phyloP scores from a whole-genome alignment of 1,284 basidiomycete genomes.

The Puccinia horiana region DNA sequence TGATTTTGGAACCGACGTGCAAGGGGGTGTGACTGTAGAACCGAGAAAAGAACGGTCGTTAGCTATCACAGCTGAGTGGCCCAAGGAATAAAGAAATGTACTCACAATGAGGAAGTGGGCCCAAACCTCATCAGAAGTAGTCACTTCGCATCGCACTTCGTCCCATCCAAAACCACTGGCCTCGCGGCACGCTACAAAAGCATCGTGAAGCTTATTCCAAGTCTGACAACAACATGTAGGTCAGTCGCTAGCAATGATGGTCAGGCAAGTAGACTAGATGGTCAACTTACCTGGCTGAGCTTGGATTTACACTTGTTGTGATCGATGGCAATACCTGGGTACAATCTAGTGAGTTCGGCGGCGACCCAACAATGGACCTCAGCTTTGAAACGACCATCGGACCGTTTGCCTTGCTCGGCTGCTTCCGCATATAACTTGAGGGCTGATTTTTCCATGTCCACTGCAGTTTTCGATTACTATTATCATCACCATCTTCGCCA shows the following conservation, averaged over 20 bases:
- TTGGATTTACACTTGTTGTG: neutral
- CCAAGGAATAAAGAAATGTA: neutral
- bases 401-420: neutral
- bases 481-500: too few relatives aligned
- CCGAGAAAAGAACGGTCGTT: neutral
- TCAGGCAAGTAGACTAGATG: too few relatives aligned
- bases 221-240: neutral
- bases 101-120: neutral
- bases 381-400: neutral
- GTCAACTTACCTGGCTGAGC: neutral
- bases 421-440: neutral
- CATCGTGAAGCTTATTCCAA: neutral
- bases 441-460: neutral
- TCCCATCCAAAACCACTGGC: constrained; percentile 15
- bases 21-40: neutral
- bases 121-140: neutral
- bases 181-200: neutral
- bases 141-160: neutral
- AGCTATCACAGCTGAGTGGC: neutral
- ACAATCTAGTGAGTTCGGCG: neutral
- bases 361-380: neutral
- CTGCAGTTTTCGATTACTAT: too few relatives aligned
- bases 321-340: neutral
- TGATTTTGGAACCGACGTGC: neutral
- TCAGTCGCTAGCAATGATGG: too few relatives aligned